phyloP scores from a whole-genome alignment of 1,284 basidiomycete genomes.

The Rhodotorula sp. region DNA sequence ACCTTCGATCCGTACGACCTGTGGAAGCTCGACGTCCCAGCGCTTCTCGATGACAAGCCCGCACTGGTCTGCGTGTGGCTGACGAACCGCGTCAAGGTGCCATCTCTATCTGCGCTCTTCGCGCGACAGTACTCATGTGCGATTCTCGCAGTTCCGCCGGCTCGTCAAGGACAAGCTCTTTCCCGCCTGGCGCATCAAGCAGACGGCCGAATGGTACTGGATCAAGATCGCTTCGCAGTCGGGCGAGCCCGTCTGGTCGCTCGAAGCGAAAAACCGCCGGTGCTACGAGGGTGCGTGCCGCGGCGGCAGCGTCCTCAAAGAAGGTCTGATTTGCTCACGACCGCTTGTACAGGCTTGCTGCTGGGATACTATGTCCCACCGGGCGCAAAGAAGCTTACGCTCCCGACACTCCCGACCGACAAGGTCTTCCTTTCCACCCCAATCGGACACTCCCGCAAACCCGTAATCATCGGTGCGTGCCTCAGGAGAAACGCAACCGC shows the following conservation, averaged over 20 bases:
- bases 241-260: slow-evolving; percentile 41
- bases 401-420: slow-evolving; percentile 7
- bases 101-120: neutral
- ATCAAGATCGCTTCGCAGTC: slow-evolving; percentile 40
- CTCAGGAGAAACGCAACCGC: too few relatives aligned
- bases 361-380: slow-evolving; percentile 39
- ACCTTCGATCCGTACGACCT: slow-evolving; percentile 46
- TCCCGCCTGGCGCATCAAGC: slow-evolving; percentile 37
- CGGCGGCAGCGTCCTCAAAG: too few relatives aligned
- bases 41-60: slow-evolving; percentile 29
- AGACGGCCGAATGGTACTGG: slow-evolving; percentile 43
- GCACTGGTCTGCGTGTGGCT: slow-evolving; percentile 43
- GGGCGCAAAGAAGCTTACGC: neutral
- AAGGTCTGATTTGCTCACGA: neutral
- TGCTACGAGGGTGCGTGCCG: slow-evolving; percentile 42
- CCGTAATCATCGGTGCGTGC: slow-evolving; percentile 32
- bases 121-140: neutral
- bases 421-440: slow-evolving; percentile 38
- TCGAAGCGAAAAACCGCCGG: slow-evolving; percentile 34
- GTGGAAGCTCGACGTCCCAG: slow-evolving; percentile 36
- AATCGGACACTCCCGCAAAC: slow-evolving; percentile 43
- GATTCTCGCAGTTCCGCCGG: slow-evolving; percentile 27
- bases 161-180: slow-evolving; percentile 43
- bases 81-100: slow-evolving; percentile 44
- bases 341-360: slow-evolving; percentile 22